A percentile compares a stretch with the other conserved stretches of the same genome.
Evolutionary conservation across 495 filamentous ascomycete species (phyloP).

Genomic region (Lasiosphaeria ovina): DNA sequence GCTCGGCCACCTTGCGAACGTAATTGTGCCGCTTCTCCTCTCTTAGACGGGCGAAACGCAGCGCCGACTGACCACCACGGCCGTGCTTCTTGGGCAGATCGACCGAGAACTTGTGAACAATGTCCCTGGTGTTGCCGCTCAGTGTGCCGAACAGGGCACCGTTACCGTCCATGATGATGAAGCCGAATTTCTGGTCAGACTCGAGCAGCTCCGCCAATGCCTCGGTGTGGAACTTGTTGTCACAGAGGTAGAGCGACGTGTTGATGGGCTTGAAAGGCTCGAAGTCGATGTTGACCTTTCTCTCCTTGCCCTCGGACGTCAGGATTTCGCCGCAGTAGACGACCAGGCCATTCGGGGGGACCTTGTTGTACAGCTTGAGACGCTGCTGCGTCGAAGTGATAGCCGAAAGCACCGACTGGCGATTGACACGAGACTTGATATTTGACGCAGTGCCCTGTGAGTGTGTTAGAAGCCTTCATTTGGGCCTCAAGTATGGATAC

Average conservation of each 20-base stretch:
- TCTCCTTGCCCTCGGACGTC: slow-evolving; percentile 95
- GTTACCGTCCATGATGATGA: slow-evolving; percentile 99
- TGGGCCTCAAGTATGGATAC: not conserved
- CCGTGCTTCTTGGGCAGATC: slow-evolving; percentile 99
- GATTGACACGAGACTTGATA: slow-evolving; percentile 98
- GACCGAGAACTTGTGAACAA: slow-evolving; percentile 96
- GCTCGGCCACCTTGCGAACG: slow-evolving; percentile 94
- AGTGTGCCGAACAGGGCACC: slow-evolving; percentile 94
- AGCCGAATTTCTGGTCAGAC: slow-evolving; percentile 97
- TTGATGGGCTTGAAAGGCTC: slow-evolving; percentile 99
- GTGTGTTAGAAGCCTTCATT: slow-evolving; percentile 22
- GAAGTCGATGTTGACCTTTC: slow-evolving; percentile 99
- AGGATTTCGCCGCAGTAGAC: slow-evolving; percentile 99
- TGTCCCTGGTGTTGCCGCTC: slow-evolving; percentile 92
- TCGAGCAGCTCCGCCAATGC: slow-evolving; percentile 93
- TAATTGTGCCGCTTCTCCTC: slow-evolving; percentile 99
- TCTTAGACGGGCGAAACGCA: slow-evolving; percentile 98
- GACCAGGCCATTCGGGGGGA: slow-evolving; percentile 93
- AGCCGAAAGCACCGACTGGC: slow-evolving; percentile 92
- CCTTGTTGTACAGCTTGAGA: slow-evolving; percentile 97
- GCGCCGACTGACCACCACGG: slow-evolving; percentile 96
- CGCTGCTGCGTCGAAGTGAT: slow-evolving; percentile 99
- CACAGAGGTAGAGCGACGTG: slow-evolving; percentile 96
- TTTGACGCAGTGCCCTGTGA: slow-evolving; percentile 90
- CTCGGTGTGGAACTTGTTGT: slow-evolving; percentile 99